Conservation (phyloP, 805 yeast species). For the Zygoascus tannicola region DNA sequence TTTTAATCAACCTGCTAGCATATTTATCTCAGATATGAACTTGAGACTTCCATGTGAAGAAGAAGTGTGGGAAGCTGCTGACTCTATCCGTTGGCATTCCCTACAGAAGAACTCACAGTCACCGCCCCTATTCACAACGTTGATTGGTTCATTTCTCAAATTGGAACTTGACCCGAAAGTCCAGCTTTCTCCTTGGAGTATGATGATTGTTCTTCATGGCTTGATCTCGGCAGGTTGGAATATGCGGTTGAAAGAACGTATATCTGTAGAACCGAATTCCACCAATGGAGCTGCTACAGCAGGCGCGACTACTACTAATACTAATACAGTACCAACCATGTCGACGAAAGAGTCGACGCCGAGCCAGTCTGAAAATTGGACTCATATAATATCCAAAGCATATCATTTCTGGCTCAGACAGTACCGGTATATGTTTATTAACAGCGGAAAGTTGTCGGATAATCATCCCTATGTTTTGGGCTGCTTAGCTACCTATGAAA, state of each 20-base stretch:
- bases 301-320: slow-evolving; percentile 1
- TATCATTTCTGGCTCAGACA: slow-evolving; percentile 18
- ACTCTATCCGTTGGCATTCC: slow-evolving; percentile 14
- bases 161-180: slow-evolving; percentile 9
- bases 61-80: slow-evolving; percentile 42
- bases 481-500: slow-evolving; percentile 19
- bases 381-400: slow-evolving; percentile 14
- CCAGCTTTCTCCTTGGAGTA: slow-evolving; percentile 20
- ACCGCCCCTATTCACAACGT: slow-evolving; percentile 16
- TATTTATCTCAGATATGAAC: slow-evolving; percentile 50
- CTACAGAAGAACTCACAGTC: slow-evolving; percentile 6
- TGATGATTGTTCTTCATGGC: slow-evolving; percentile 22
- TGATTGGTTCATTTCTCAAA: slow-evolving; percentile 14
- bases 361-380: slow-evolving; percentile 6
- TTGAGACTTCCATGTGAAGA: slow-evolving; percentile 57
- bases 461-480: slow-evolving; percentile 22
- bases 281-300: background rate
- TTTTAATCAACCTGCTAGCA: slow-evolving; percentile 60
- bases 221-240: slow-evolving; percentile 19
- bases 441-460: slow-evolving; percentile 15
- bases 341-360: background rate
- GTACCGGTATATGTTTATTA: slow-evolving; percentile 17
- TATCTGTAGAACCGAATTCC: slow-evolving; percentile 3
- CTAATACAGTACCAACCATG: no score
- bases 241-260: slow-evolving; percentile 14